A percentile compares a stretch with the other conserved stretches of the same genome.
Evolutionary conservation across 371 early-diverging fungal genomes (phyloP).

Genomic region (Fennellomyces sp.): DNA sequence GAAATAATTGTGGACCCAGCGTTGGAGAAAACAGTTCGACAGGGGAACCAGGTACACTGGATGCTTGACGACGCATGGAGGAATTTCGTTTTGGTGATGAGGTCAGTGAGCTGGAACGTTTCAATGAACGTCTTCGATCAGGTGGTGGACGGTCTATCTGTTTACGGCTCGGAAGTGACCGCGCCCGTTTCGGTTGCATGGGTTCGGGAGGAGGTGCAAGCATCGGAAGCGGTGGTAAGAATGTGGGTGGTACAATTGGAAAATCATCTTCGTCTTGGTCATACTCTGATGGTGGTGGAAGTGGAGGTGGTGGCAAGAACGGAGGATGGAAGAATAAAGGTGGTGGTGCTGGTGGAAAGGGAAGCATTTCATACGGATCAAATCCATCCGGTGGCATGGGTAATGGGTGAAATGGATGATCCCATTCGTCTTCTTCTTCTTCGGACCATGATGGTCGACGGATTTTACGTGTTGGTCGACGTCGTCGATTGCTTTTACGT

Average conservation of each 20-base stretch:
- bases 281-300: not conserved
- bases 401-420: no score
- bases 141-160: not conserved
- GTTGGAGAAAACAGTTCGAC: slow-evolving; percentile 9
- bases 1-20: slow-evolving; percentile 4
- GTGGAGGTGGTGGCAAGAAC: not conserved
- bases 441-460: no score
- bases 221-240: slow-evolving; percentile 7
- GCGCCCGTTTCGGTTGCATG: not conserved
- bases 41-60: slow-evolving; percentile 13
- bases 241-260: slow-evolving; percentile 5
- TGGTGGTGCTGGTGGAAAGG: slow-evolving; percentile 5
- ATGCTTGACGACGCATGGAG: not conserved
- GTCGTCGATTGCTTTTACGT: no score
- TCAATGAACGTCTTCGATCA: not conserved
- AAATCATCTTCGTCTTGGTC: not conserved
- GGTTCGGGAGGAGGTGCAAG: slow-evolving; percentile 3
- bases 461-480: no score
- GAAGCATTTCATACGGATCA: slow-evolving; percentile 6
- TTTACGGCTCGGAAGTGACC: slow-evolving; percentile 5
- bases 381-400: not conserved
- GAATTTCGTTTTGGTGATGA: not conserved
- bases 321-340: not conserved
- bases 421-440: no score
- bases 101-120: slow-evolving; percentile 1